A percentile compares a stretch with the other conserved stretches of the same genome.
phyloP scores from a whole-genome alignment of 768 basidiomycete genomes.

The Chlorophyllum brunneum region DNA sequence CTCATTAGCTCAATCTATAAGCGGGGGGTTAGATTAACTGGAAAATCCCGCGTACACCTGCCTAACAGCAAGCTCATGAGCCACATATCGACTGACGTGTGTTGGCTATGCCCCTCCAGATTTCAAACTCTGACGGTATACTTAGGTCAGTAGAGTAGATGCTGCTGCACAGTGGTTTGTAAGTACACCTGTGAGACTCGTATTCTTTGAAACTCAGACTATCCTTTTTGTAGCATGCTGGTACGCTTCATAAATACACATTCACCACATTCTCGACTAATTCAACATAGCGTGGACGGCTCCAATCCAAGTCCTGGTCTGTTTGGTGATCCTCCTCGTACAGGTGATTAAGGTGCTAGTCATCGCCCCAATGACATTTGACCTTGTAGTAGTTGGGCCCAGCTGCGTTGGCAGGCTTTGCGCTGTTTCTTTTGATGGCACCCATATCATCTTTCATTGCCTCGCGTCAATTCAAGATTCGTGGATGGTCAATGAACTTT shows the following conservation, averaged over 20 bases:
- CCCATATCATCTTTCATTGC: constrained; percentile 65
- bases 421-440: constrained; percentile 56
- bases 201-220: background rate
- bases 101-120: constrained; percentile 15
- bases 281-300: constrained; percentile 52
- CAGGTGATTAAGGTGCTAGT: constrained; percentile 32
- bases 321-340: constrained; percentile 54
- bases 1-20: constrained; percentile 71
- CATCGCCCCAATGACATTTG: background rate
- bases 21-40: constrained; percentile 60
- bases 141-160: constrained; percentile 52
- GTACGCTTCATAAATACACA: constrained; percentile 20
- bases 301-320: constrained; percentile 60
- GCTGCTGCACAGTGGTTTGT: constrained; percentile 71
- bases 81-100: constrained; percentile 64
- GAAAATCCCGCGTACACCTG: constrained; percentile 58
- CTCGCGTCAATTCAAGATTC: constrained; percentile 50
- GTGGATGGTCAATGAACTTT: constrained; percentile 53
- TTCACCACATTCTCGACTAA: background rate
- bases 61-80: constrained; percentile 60
- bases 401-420: constrained; percentile 68
- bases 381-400: constrained; percentile 49
- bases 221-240: constrained; percentile 33
- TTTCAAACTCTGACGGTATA: constrained; percentile 3
- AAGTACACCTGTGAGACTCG: constrained; percentile 26